Percentiles rank a stretch among this genome's conserved stretches.
Evolutionary conservation across 257 asterid genomes (phyloP).

Genomic region (Salvia hispanica): DNA sequence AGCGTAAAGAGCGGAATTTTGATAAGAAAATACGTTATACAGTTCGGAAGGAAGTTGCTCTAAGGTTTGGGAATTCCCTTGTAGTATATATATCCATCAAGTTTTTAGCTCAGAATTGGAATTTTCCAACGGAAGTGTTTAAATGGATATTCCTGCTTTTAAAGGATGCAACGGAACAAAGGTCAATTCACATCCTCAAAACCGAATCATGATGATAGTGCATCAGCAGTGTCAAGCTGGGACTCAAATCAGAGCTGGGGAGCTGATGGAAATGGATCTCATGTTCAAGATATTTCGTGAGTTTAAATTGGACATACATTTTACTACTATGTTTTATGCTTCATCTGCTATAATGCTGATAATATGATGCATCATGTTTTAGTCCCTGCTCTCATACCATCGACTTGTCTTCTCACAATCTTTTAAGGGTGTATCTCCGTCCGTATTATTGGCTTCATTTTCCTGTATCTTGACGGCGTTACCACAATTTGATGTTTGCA

Average conservation of each 20-base stretch:
- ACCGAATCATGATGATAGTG: slow-evolving; percentile 57
- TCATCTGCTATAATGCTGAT: slow-evolving; percentile 13
- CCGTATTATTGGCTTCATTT: slow-evolving; percentile 21
- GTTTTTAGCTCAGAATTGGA: background rate
- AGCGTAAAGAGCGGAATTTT: slow-evolving; percentile 74
- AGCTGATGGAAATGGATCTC: slow-evolving; percentile 50
- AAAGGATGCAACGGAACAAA: slow-evolving; percentile 78
- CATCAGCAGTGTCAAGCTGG: slow-evolving; percentile 67
- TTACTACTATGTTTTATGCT: slow-evolving; percentile 11
- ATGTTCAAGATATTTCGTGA: slow-evolving; percentile 57
- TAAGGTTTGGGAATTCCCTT: slow-evolving; percentile 44
- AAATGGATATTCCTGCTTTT: slow-evolving; percentile 11
- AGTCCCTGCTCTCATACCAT: slow-evolving; percentile 2
- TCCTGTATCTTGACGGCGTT: background rate
- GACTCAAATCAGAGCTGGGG: slow-evolving; percentile 62
- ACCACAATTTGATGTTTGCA: slow-evolving; percentile 6
- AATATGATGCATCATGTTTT: slow-evolving; percentile 5
- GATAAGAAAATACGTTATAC: slow-evolving; percentile 82
- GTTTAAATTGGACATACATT: slow-evolving; percentile 30
- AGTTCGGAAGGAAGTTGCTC: slow-evolving; percentile 82
- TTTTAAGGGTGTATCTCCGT: background rate
- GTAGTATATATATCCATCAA: slow-evolving; percentile 9
- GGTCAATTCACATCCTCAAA: slow-evolving; percentile 80
- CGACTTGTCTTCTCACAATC: slow-evolving; percentile 4
- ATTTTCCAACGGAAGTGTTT: background rate